These are phyloP conservation scores for Chlamydomonas reinhardtii DNA, from an alignment of 163 green algal species.

Conservation along the genomic window DNA sequence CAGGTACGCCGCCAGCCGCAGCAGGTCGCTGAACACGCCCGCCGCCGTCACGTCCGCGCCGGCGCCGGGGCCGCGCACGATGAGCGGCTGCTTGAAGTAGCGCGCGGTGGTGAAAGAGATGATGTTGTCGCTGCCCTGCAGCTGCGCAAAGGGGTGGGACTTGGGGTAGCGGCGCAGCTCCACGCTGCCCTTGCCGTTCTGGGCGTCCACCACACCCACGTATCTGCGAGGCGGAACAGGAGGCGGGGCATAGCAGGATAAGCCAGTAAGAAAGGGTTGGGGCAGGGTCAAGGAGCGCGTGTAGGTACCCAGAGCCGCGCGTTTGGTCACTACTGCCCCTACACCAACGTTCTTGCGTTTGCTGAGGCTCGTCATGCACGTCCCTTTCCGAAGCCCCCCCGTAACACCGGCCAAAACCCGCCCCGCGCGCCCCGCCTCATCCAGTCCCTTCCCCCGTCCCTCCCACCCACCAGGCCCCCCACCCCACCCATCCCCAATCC, in stretches of 20 bases:
- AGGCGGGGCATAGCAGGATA: no score
- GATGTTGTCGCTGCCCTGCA: conserved; percentile 98
- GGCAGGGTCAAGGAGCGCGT: no score
- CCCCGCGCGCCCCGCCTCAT: no score
- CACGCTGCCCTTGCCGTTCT: conserved; percentile 76
- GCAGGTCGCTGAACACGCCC: conserved; percentile 97
- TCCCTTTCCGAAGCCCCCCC: no score
- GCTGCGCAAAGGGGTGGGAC: conserved; percentile 91
- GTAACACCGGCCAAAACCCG: no score
- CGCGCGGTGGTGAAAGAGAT: conserved; percentile 96
- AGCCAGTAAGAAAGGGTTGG: no score
- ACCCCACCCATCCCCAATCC: background rate
- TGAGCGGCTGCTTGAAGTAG: conserved; percentile 93
- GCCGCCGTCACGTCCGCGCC: conserved; percentile 96
- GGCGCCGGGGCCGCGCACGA: conserved; percentile 95
- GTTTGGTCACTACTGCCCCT: no score
- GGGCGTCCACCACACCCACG: conserved; percentile 43
- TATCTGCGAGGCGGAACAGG: background rate
- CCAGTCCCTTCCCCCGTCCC: no score
- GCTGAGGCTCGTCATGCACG: no score
- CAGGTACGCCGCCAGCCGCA: conserved; percentile 92
- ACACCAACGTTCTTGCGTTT: no score
- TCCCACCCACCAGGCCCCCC: no score
- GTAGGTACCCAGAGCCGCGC: no score
- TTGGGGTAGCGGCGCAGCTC: conserved; percentile 87